A percentile compares a stretch with the other conserved stretches of the same genome.
Evolutionary conservation across 345 rosid genomes (phyloP).

Genomic region (Salix dunnii): DNA sequence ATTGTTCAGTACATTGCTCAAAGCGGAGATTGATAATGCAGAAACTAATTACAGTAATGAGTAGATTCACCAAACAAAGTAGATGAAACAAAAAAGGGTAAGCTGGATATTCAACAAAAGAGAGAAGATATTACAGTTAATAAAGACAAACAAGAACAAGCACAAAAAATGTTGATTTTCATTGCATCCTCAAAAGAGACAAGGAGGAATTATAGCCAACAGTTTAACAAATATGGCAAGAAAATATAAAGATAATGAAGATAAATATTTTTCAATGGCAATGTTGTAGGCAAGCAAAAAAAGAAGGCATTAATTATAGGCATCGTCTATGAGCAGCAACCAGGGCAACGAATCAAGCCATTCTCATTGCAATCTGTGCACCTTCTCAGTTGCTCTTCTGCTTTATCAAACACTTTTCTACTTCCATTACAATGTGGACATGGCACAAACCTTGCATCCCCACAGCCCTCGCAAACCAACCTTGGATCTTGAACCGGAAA

Average conservation of each 20-base stretch:
- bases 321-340: constrained; percentile 29
- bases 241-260: neutral
- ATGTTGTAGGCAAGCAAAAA: neutral
- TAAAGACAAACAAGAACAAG: neutral
- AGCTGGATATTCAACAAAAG: neutral
- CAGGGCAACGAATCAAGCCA: constrained; percentile 46
- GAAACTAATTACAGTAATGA: neutral
- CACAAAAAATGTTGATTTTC: neutral
- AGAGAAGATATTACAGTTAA: neutral
- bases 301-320: neutral
- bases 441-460: constrained; percentile 46
- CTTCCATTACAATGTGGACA: constrained; percentile 44
- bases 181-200: constrained; percentile 11
- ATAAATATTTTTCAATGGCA: neutral
- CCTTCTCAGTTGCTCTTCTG: constrained; percentile 28
- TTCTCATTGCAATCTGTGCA: constrained; percentile 47
- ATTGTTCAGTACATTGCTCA: neutral
- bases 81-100: neutral
- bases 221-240: neutral
- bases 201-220: neutral
- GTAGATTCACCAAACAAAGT: neutral
- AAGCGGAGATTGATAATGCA: neutral
- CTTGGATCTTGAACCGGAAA: constrained; percentile 28
- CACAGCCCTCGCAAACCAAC: constrained; percentile 37
- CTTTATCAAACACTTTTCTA: constrained; percentile 40